Evolutionary conservation across 1,284 basidiomycete species (phyloP).

Genomic region (Athelia sp.): DNA sequence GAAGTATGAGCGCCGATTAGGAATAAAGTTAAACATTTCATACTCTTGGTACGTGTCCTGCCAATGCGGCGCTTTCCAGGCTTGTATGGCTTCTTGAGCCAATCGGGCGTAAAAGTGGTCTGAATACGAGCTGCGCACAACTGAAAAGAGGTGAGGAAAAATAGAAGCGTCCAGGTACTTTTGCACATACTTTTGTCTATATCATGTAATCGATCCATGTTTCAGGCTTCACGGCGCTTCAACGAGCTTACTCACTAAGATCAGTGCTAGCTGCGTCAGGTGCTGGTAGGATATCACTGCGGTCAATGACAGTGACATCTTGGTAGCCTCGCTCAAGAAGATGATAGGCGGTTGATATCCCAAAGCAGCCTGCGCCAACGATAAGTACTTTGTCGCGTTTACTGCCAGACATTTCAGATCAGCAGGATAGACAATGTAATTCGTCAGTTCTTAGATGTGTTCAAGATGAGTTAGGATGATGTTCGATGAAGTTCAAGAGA

Average conservation of each 20-base stretch:
- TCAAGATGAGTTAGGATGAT: too few species aligned
- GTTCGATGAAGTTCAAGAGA: too few species aligned
- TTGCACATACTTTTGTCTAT: not conserved
- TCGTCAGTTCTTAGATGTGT: too few species aligned
- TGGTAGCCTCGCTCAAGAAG: conserved; percentile 65
- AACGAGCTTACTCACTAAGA: conserved; percentile 65
- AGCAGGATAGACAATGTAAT: too few species aligned
- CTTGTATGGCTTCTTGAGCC: conserved; percentile 65
- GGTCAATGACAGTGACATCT: conserved; percentile 71
- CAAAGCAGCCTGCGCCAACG: conserved; percentile 84
- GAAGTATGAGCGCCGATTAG: conserved; percentile 1
- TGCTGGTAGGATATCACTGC: conserved; percentile 61
- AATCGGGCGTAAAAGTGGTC: conserved; percentile 68
- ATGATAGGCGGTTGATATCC: conserved; percentile 76
- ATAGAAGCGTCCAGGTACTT: not conserved
- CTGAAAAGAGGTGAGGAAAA: conserved; percentile 25
- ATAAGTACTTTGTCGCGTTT: conserved; percentile 49
- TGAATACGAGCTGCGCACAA: conserved; percentile 67
- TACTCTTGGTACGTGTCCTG: conserved; percentile 78
- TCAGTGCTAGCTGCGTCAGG: conserved; percentile 81
- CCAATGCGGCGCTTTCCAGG: conserved; percentile 68
- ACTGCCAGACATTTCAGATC: not conserved
- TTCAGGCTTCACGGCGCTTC: conserved; percentile 12
- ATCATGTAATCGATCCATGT: not conserved
- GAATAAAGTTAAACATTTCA: conserved; percentile 21